Base-by-base conservation (phyloP, 2,329 filamentous ascomycete species). In the Stachybotrys chartarum region DNA sequence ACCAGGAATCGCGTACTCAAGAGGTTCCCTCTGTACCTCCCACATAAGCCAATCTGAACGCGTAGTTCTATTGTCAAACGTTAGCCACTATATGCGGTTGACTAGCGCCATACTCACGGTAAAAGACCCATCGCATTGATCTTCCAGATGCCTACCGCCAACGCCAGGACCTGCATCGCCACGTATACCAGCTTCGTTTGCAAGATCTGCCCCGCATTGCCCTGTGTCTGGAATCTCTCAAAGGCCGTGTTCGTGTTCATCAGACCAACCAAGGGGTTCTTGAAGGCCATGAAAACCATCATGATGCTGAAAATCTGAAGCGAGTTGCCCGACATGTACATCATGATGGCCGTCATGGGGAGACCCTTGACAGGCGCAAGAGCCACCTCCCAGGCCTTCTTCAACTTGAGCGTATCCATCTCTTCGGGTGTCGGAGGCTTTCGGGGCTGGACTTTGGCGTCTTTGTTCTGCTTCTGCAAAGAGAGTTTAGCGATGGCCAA, bases 241-340 rank as follows among this genome's bases (percentile, higher is more conserved):
- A 99, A 97, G n/a, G 89, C 90, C 67, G 86, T 83, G 68, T 94
- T 91, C 51, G 93, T 93, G 62, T 78, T 84, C 58, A 96, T 74
- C 50, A 97, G 76, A 39, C 92, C 94, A 72, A 90, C 84, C 58
- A 99, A 81, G 10, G 94, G 94, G 62, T 90, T 95, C 79, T 97
- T 97, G 81, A 99, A 99, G 50, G 96, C 86, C 88, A 97, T 97
- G 66, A 93, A 92, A 17, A 97, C 93, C 92, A 97, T 99, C 91
- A 97, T 97, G 74, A 99, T 97, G 74, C 89, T 95, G 78, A 99
- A 99, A 62, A 99, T 97, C 71, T 99, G 94, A 50, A 99, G 83
- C 58, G 90, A 91, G 76, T 97, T 99, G 66, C 94, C 94, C 35
- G 93, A 95, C 94, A 99, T 99, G 81, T 99, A 99, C 91, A 97